Evolutionary conservation across 805 yeast species (phyloP), one percentile per base, ranked within the genome.

Genomic region (Suhomyces prunicola): DNA sequence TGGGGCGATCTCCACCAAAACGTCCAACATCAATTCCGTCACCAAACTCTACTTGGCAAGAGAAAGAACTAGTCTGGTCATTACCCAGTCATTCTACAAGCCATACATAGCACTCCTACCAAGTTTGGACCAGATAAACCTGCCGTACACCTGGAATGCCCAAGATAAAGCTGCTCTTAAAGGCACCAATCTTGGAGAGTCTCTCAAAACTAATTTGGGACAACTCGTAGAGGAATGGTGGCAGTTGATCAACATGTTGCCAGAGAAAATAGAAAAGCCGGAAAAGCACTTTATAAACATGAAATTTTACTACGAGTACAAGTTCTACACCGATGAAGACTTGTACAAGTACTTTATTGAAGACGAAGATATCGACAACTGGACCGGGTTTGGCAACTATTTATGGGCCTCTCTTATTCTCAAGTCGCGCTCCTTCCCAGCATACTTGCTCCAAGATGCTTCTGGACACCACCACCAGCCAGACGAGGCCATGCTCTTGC

Each of bases 351-450:
- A 67, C 54, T 59, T 69, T 19, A 48, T 62, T 7, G 19, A 19
- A 5, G 51, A 47, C 7, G 64, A 64, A 3, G 52, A 63, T 1
- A 51, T 60, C 41, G 69, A 69, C 1, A 71, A 79, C 45, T 87
- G 92, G 92, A 77, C 84, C 0, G 74, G 83, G 52, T 87, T 88
- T 60, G 73, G 83, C 0, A 84, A 83, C 5, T 91, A 85, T 64
- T 63, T 87, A 5, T 92, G 97, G 97, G 83, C 96, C 0, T 71
- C 80, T 42, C 74, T 81, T 46, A 86, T 89, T 12, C 78, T 88
- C 57, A 78, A 84, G 9, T 85, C 96, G 1, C 78, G 97, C 57
- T 87, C 94, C 0, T 92, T 92, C 64, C 97, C 97, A 1, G 78
- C 81, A 48, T 68, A 88, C 40, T 62, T 90, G n/a, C 57, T 83